Percentiles rank a stretch among this genome's conserved stretches.
Evolutionary conservation across 192 early-diverging fungal species (phyloP).

Genomic region (Linnemannia elongata): DNA sequence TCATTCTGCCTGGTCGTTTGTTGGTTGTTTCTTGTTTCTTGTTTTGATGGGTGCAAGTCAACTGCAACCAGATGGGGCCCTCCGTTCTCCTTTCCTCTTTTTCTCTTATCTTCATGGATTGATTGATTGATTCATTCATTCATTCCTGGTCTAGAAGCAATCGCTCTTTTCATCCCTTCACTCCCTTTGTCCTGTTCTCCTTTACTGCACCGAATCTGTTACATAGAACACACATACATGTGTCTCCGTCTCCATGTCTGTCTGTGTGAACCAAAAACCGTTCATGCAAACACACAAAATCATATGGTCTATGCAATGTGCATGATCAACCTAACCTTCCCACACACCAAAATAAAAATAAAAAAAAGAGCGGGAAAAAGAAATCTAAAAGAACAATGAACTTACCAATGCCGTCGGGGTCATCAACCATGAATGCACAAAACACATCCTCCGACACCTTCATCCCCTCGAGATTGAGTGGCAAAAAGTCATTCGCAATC

Average conservation of each 20-base stretch:
- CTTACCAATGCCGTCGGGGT: constrained; percentile 65
- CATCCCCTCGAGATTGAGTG: constrained; percentile 59
- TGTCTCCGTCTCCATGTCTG: too few species aligned
- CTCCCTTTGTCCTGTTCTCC: too few species aligned
- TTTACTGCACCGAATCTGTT: too few species aligned
- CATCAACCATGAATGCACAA: constrained; percentile 76
- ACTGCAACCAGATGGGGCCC: neutral
- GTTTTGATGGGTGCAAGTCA: neutral
- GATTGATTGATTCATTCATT: too few species aligned
- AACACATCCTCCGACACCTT: constrained; percentile 70
- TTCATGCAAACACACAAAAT: neutral
- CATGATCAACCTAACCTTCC: neutral
- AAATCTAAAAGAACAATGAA: neutral
- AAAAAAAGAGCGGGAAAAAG: neutral
- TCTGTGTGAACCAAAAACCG: too few species aligned
- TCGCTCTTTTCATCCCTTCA: too few species aligned
- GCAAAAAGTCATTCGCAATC: constrained; percentile 70
- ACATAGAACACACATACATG: too few species aligned
- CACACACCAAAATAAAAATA: neutral
- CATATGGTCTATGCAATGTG: neutral
- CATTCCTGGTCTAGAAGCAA: neutral
- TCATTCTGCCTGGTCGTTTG: neutral
- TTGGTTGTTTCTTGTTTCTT: too few species aligned
- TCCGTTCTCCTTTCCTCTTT: neutral
- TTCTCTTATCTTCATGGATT: neutral